phyloP scores from a whole-genome alignment of 345 rosid genomes.

The Dovyalis caffra region DNA sequence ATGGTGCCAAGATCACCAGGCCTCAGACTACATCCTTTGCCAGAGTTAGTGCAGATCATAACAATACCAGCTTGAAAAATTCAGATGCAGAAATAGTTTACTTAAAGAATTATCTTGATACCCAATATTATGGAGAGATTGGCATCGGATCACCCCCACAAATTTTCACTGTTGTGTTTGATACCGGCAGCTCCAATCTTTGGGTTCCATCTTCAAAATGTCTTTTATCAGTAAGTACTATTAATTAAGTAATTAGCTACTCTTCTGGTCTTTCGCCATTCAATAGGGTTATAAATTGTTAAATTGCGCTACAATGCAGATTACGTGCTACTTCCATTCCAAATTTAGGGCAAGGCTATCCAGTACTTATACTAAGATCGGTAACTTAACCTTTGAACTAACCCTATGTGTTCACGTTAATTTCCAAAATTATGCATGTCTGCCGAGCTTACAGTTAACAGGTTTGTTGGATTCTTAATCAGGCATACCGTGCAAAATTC shows the following conservation, averaged over 20 bases:
- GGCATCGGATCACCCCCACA: conserved; percentile 65
- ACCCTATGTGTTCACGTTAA: neutral
- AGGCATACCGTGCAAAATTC: conserved; percentile 51
- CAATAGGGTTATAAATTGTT: neutral
- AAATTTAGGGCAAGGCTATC: conserved; percentile 49
- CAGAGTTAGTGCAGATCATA: too few species aligned
- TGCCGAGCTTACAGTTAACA: neutral
- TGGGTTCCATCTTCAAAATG: conserved; percentile 73
- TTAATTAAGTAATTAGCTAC: neutral
- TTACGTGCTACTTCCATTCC: conserved; percentile 56
- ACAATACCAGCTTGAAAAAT: too few species aligned
- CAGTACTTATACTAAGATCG: conserved; percentile 51
- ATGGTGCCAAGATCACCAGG: conserved; percentile 29
- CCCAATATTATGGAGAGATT: conserved; percentile 65
- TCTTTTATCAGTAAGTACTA: conserved; percentile 46
- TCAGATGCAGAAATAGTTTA: conserved; percentile 31
- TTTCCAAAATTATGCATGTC: too few species aligned
- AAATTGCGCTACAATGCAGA: conserved; percentile 34
- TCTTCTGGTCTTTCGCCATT: neutral
- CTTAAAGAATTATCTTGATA: conserved; percentile 52
- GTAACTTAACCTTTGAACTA: conserved; percentile 25
- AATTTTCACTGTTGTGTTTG: conserved; percentile 51
- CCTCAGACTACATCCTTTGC: neutral
- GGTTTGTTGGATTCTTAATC: conserved; percentile 3
- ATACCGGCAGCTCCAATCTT: conserved; percentile 60